Evolutionary conservation across 495 filamentous ascomycete genomes (phyloP).

Genomic region (Aspergillus hancockii): DNA sequence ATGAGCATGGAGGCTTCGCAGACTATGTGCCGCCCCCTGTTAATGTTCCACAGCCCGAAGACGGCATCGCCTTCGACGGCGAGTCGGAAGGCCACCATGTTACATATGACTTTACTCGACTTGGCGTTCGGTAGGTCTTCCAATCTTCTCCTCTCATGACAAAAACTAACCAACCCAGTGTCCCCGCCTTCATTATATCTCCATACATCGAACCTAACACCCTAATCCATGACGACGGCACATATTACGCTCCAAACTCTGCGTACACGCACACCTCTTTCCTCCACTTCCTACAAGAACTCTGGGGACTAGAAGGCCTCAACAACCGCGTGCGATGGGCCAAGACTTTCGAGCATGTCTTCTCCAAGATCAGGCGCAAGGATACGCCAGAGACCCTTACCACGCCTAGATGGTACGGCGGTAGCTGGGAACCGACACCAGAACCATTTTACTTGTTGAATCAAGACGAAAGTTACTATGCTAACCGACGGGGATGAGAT

Average conservation of each 20-base stretch:
- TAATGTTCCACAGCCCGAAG: conserved; percentile 38
- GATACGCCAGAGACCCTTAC: conserved; percentile 36
- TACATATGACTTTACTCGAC: conserved; percentile 46
- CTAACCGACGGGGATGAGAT: not conserved
- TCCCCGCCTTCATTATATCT: conserved; percentile 48
- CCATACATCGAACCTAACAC: conserved; percentile 41
- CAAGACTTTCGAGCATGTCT: conserved; percentile 45
- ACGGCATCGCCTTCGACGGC: conserved; percentile 41
- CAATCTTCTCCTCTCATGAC: not conserved
- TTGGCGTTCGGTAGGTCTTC: conserved; percentile 40
- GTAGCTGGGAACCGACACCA: conserved; percentile 34
- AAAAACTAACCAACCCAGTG: conserved; percentile 17
- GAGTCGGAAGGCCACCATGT: conserved; percentile 36
- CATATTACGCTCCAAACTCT: conserved; percentile 38
- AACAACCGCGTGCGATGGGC: conserved; percentile 44
- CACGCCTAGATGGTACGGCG: conserved; percentile 36
- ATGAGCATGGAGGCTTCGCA: conserved; percentile 50
- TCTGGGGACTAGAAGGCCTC: conserved; percentile 43
- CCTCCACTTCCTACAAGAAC: conserved; percentile 41
- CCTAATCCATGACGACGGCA: conserved; percentile 43
- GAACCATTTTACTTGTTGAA: conserved; percentile 33
- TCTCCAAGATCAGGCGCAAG: conserved; percentile 25
- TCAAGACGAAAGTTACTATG: conserved; percentile 36
- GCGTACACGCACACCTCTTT: conserved; percentile 47
- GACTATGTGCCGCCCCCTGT: conserved; percentile 48